A percentile compares a stretch with the other conserved stretches of the same genome.
Conservation (phyloP, 169 alveolate species). For the Plasmodium yoelii region DNA sequence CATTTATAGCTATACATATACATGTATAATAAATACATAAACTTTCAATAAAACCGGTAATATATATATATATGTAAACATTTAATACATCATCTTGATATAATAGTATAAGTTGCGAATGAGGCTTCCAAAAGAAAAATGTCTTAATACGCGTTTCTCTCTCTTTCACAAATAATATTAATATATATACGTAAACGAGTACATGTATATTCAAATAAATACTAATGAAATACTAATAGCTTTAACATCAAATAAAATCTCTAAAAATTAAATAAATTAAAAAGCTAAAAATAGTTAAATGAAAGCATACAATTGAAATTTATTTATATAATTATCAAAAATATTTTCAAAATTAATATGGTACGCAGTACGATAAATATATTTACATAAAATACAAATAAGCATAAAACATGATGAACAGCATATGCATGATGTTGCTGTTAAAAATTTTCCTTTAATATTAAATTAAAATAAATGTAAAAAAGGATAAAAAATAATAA, state of each 20-base stretch:
- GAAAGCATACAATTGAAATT: not conserved
- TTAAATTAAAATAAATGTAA: not conserved
- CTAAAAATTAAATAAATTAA: conserved; percentile 2
- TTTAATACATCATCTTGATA: not conserved
- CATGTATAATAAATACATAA: not conserved
- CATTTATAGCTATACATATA: not conserved
- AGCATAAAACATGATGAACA: not conserved
- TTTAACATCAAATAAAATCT: not conserved
- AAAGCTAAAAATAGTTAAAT: not conserved
- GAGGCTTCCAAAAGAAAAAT: not conserved
- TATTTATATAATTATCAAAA: conserved; percentile 5
- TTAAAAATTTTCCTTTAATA: not conserved
- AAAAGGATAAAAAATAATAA: not conserved
- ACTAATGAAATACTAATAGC: not conserved
- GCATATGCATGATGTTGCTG: not conserved
- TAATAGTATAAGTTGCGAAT: not conserved
- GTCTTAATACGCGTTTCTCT: not conserved
- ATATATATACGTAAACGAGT: not conserved
- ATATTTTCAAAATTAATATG: not conserved
- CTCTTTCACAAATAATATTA: not conserved
- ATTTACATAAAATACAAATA: conserved; percentile 2
- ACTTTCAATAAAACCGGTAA: not conserved
- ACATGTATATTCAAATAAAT: not conserved
- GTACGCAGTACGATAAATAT: not conserved
- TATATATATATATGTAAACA: not conserved